Base-by-base conservation (phyloP, 2,329 filamentous ascomycete species). In the Aureobasidium pullulans region DNA sequence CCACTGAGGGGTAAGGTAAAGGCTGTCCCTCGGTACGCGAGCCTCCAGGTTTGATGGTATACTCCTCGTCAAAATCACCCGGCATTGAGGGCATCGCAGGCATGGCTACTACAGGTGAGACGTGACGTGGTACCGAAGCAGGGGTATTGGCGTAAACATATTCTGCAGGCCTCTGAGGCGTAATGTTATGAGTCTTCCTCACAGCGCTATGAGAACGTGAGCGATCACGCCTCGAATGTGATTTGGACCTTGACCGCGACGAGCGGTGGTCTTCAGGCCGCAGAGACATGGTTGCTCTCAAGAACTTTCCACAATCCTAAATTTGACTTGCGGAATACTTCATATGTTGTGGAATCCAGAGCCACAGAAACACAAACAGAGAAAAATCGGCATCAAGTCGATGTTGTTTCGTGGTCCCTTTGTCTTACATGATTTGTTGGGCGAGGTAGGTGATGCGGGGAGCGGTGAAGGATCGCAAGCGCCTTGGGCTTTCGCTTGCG, bases 161-260 rank as follows among this genome's bases (percentile, higher is more conserved):
- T 1, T 53, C 36, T 34, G 60, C 43, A 34, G 57, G 36, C 40
- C 39, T 36, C 16, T 44, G 40, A 4, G 52, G 52, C 6, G 50
- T 54, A n/a, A 54, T 32, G 11, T 56, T 46, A 31, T 56, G 52
- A 16, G 31, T 56, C 42, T 56, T 46, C 7, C 72, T 67, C 28
- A 69, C 72, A 68, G 74, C 65, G 65, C 72, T 74, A 57, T 71
- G 68, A 13, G 74, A 76, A 48, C 75, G 67, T 48, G 67, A 68
- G 57, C 70, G 63, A 16, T 69, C 67, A 50, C 71, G 66, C 28
- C 70, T 71, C 31, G 54, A 48, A 19, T 70, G 72, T 42, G 75
- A 78, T 62, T 76, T 76, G 52, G 73, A 76, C 40, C 75, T 70
- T 53, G 71, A 71, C 7, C 76, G 73, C 50, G 72, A 65, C 39